Percentiles rank a stretch among this genome's conserved stretches.
phyloP scores from a whole-genome alignment of 306 rosid genomes.

The Carpinus viminea region DNA sequence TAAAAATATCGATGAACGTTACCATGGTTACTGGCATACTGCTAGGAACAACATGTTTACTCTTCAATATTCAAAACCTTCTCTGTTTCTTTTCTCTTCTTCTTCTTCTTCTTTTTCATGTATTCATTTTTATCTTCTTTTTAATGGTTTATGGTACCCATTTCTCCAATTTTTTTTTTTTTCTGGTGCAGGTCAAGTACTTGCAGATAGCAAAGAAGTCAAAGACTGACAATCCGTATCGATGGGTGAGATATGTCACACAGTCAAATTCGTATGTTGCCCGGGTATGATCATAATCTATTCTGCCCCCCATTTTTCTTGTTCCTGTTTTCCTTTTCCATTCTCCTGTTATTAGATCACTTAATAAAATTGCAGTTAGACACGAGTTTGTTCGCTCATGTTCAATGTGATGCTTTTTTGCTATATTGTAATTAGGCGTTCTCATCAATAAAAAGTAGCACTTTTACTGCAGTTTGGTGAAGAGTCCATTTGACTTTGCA shows the following conservation, averaged over 20 bases:
- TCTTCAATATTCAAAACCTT: neutral
- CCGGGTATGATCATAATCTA: conserved; percentile 47
- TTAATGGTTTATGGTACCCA: conserved; percentile 21
- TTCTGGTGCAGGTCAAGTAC: conserved; percentile 76
- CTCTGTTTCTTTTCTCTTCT: neutral
- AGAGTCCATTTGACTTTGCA: too few species aligned
- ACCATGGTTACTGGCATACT: neutral
- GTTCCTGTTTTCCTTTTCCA: conserved; percentile 19
- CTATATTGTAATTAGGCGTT: neutral
- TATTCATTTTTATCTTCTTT: neutral
- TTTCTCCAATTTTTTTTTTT: conserved; percentile 15
- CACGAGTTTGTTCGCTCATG: neutral
- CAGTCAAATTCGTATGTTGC: conserved; percentile 89
- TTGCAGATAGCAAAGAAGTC: conserved; percentile 85
- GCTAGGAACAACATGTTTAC: neutral
- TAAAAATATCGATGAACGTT: neutral
- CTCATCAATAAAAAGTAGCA: neutral
- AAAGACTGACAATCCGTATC: conserved; percentile 64
- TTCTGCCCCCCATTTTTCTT: conserved; percentile 8
- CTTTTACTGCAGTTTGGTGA: neutral
- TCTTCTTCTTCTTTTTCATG: neutral
- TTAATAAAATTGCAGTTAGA: neutral
- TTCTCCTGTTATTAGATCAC: conserved; percentile 18
- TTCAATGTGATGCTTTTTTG: neutral
- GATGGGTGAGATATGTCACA: conserved; percentile 94